Evolutionary conservation across 2,329 filamentous ascomycete genomes (phyloP).

Genomic region (Diaporthe vexans): DNA sequence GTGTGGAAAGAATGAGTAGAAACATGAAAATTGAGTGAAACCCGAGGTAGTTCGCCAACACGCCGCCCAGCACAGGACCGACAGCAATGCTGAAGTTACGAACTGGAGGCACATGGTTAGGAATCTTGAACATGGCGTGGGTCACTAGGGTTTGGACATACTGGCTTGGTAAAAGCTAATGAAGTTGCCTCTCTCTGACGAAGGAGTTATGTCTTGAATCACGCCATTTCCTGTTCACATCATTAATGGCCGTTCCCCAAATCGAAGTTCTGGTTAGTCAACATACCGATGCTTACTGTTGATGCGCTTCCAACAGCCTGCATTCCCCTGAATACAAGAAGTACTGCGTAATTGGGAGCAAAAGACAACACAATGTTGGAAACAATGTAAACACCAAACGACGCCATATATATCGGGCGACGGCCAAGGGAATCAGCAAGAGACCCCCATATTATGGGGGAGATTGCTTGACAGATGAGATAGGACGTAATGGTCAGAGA

Average conservation of each 20-base stretch:
- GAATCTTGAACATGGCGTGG: too few species aligned
- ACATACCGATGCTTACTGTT: constrained; percentile 61
- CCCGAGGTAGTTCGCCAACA: constrained; percentile 47
- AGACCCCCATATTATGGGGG: constrained; percentile 63
- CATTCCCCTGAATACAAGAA: constrained; percentile 61
- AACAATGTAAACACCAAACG: constrained; percentile 61
- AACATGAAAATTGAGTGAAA: constrained; percentile 52
- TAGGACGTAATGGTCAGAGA: constrained; percentile 61
- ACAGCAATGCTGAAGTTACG: constrained; percentile 49
- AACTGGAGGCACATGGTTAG: constrained; percentile 37
- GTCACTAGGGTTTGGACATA: constrained; percentile 38
- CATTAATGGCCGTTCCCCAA: background rate
- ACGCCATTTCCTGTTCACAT: constrained; percentile 47
- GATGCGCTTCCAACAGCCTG: constrained; percentile 64
- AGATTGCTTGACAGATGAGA: constrained; percentile 64
- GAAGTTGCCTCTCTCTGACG: constrained; percentile 48
- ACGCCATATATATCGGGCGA: constrained; percentile 59
- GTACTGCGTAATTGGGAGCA: constrained; percentile 56
- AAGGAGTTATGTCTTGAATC: constrained; percentile 51
- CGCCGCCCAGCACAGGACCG: constrained; percentile 52
- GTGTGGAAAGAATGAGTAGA: constrained; percentile 43
- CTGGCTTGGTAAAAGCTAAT: constrained; percentile 52
- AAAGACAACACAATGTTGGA: constrained; percentile 62
- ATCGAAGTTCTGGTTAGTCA: too few species aligned
- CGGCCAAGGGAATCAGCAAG: constrained; percentile 63